Base-by-base conservation (phyloP, 139 green algal genomes). In the Chlamydomonas sphaeroides region DNA sequence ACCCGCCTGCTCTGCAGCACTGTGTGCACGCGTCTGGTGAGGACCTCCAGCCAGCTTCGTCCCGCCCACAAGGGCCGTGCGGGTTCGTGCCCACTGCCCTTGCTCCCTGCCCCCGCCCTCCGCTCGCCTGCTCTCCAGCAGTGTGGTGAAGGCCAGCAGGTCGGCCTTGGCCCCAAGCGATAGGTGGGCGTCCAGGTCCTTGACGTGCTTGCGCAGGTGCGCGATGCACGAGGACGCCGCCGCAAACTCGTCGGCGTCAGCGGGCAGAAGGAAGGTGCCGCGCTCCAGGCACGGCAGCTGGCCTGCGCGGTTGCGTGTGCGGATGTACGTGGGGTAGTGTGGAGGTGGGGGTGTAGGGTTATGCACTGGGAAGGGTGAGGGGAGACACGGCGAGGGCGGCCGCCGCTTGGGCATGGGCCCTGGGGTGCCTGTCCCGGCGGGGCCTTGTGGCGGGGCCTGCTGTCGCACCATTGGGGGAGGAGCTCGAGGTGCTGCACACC, bases 131-230 rank as follows among this genome's bases (percentile, higher is more conserved):
- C 39, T 67, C 51, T 90, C 49, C 23, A 94, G 65, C 17, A 94
- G 78, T 0, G 66, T 53, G 0, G 35, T 39, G 65, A 91, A 94
- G 20, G 92, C 92, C n/a, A 90, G 74, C 63, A 87, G 66, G 35
- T 92, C 87, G 10, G 87, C 90, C 0, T 66, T 74, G 73, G 93
- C 86, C 8, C 79, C 69, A 0, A 72, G 30, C 5, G 65, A 84
- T 65, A 95, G 84, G 25, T 68, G 65, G 6, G 66, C 57, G 69
- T 95, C 92, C 33, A 95, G 85, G 68, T 95, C 90, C 17, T 66
- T 65, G 6, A 84, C 51, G 36, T 83, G 45, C 48, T 78, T 72
- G 35, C 68, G 79, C 3, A 69, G 68, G 38, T 87, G 80, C 21
- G 72, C 61, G 23, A 87, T 80, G 20, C 59, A 35, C 3, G 51